These are phyloP conservation scores for Drosera capensis DNA, from an alignment of 148 eudicot species.

Conservation along the genomic window DNA sequence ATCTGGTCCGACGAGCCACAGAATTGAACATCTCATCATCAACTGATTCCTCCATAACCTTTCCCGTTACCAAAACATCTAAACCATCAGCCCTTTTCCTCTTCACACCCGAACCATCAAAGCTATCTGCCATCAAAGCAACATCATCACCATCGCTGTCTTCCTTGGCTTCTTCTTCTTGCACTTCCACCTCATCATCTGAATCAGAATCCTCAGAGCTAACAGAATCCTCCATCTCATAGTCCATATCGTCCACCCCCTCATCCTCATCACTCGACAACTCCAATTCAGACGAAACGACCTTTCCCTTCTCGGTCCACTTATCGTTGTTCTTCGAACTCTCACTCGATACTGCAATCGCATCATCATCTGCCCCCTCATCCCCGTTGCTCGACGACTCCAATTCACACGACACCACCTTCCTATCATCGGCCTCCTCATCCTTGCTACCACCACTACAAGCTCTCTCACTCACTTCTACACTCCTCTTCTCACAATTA, in stretches of 20 bases:
- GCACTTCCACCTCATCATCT: neutral
- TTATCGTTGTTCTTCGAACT: neutral
- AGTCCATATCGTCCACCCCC: neutral
- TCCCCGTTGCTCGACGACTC: too few relatives aligned
- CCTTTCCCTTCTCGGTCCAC: slow-evolving; percentile 2
- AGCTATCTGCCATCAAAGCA: neutral
- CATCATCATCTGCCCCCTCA: neutral
- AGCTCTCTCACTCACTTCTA: too few relatives aligned
- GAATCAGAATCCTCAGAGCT: neutral
- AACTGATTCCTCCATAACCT: neutral
- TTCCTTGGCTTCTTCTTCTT: neutral
- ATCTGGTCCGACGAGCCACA: neutral
- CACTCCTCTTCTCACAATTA: neutral
- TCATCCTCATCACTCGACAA: neutral
- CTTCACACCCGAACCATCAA: neutral
- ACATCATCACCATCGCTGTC: neutral
- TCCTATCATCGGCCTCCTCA: too few relatives aligned
- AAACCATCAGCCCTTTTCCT: neutral
- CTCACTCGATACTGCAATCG: neutral
- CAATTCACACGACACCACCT: too few relatives aligned
- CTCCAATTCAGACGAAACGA: neutral
- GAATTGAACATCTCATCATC: neutral
- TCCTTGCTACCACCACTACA: too few relatives aligned
- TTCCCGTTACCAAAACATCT: neutral
- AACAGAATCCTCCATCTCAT: neutral